Evolutionary conservation across 352 stramenopile genomes (phyloP).

Genomic region (Globisporangium abappressorium): DNA sequence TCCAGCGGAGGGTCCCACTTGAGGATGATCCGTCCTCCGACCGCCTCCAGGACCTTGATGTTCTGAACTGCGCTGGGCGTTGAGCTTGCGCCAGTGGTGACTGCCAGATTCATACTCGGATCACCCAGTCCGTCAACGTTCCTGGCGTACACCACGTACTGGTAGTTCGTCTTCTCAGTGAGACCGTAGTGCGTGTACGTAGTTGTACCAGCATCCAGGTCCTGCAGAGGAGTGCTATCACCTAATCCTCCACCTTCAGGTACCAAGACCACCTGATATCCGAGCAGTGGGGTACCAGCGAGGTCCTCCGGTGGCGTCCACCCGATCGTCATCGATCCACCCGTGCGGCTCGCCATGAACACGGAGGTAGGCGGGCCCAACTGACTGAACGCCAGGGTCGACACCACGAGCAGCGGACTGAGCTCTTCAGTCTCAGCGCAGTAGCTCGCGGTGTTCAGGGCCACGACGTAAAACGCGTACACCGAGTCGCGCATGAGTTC

Average conservation of each 20-base stretch:
- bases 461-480: conserved; percentile 51
- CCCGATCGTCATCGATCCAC: conserved; percentile 40
- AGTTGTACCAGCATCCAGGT: conserved; percentile 7
- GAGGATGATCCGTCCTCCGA: conserved; percentile 34
- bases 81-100: conserved; percentile 20
- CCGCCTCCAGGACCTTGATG: conserved; percentile 5
- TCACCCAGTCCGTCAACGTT: conserved; percentile 48
- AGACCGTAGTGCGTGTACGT: conserved; percentile 46
- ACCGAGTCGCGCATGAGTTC: conserved; percentile 24
- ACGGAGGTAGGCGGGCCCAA: conserved; percentile 26
- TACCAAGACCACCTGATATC: conserved; percentile 34
- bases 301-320: conserved; percentile 49
- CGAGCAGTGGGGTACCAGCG: conserved; percentile 38
- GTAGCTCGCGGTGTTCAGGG: conserved; percentile 46
- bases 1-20: conserved; percentile 44
- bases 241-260: conserved; percentile 3
- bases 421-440: conserved; percentile 28
- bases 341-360: conserved; percentile 25
- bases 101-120: conserved; percentile 22
- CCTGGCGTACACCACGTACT: conserved; percentile 35
- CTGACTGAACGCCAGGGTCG: conserved; percentile 31
- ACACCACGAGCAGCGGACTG: conserved; percentile 28
- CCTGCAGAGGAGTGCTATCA: conserved; percentile 2
- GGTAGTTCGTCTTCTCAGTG: conserved; percentile 38
- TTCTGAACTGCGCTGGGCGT: conserved; percentile 24